These are phyloP conservation scores for Begonia fuchsioides DNA, from an alignment of 306 rosid species.

Conservation along the genomic window DNA sequence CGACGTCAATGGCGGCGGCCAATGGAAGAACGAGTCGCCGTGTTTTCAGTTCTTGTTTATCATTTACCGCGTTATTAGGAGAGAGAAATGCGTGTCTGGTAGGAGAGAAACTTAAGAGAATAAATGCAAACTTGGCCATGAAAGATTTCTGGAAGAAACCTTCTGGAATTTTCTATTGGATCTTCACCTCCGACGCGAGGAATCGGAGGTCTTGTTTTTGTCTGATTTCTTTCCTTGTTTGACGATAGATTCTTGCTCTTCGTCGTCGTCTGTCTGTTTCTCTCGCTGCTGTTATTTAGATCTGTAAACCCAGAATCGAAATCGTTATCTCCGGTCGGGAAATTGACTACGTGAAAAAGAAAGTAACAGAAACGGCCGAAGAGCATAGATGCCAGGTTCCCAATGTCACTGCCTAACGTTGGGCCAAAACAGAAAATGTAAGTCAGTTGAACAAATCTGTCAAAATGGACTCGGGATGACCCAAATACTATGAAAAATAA, in stretches of 20 bases:
- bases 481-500: too few relatives aligned
- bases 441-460: too few relatives aligned
- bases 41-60: not conserved
- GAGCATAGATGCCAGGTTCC: constrained; percentile 75
- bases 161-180: not conserved
- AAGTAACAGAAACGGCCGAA: constrained; percentile 46
- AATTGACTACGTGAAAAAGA: not conserved
- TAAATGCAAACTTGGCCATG: not conserved
- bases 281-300: not conserved
- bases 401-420: too few relatives aligned
- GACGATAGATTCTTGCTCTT: not conserved
- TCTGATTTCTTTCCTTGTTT: too few relatives aligned
- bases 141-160: not conserved
- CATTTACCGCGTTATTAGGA: not conserved
- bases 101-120: not conserved
- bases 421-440: too few relatives aligned
- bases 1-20: too few relatives aligned
- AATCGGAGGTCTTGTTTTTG: not conserved
- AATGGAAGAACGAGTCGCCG: too few relatives aligned
- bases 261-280: too few relatives aligned
- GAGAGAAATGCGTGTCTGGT: constrained; percentile 1
- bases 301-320: not conserved
- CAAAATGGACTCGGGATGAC: too few relatives aligned
- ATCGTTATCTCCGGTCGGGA: not conserved
- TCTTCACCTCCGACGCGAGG: not conserved